phyloP scores from a whole-genome alignment of 1,139 yeast species.

The Sugiyamaella pinicola region DNA sequence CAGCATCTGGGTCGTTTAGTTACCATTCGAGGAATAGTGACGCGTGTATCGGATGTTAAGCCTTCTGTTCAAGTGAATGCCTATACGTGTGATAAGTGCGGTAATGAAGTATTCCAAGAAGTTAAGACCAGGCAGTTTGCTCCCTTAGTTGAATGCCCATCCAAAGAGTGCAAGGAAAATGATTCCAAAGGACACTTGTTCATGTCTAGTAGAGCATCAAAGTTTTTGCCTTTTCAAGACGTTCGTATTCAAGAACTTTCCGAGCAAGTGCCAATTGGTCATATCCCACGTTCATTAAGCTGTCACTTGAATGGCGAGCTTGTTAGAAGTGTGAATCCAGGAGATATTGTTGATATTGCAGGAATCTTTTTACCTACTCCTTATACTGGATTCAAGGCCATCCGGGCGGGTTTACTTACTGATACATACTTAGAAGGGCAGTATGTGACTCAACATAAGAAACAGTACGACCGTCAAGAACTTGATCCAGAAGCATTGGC shows the following conservation, averaged over 20 bases:
- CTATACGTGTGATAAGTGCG: constrained; percentile 97
- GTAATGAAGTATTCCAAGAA: constrained; percentile 94
- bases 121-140: constrained; percentile 81
- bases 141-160: constrained; percentile 84
- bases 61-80: constrained; percentile 92
- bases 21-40: constrained; percentile 91
- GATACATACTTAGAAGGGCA: constrained; percentile 94
- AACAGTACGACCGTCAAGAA: constrained; percentile 72
- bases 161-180: constrained; percentile 75
- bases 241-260: constrained; percentile 93
- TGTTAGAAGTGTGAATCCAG: constrained; percentile 87
- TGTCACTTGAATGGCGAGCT: constrained; percentile 88
- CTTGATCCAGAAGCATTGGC: constrained; percentile 59
- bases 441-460: constrained; percentile 80
- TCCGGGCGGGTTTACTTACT: constrained; percentile 88
- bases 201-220: constrained; percentile 94
- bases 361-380: constrained; percentile 95
- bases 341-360: constrained; percentile 89
- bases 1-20: constrained; percentile 79
- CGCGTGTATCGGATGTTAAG: constrained; percentile 94
- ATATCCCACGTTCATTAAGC: constrained; percentile 85
- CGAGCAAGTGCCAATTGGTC: constrained; percentile 96
- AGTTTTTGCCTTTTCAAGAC: constrained; percentile 93
- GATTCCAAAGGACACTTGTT: constrained; percentile 85
- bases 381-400: constrained; percentile 90